Evolutionary conservation across 2,329 filamentous ascomycete genomes (phyloP).

Genomic region (Verticillium alfalfae): DNA sequence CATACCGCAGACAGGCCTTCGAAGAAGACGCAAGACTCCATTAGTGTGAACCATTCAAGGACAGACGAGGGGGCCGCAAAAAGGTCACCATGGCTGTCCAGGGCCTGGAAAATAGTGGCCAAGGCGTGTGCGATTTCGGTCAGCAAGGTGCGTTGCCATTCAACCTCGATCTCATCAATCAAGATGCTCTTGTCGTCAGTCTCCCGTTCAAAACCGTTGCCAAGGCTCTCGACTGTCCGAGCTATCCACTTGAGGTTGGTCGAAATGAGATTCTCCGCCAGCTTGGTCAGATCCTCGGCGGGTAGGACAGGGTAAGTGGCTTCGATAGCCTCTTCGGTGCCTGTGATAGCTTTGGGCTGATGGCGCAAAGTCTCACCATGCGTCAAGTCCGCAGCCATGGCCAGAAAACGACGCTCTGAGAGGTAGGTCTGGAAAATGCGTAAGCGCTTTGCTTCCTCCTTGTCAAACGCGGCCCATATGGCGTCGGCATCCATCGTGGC

Average conservation of each 20-base stretch:
- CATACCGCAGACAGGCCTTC: slow-evolving; percentile 53
- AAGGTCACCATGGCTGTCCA: slow-evolving; percentile 50
- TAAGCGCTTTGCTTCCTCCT: slow-evolving; percentile 53
- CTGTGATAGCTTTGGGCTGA: not conserved
- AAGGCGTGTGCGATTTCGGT: slow-evolving; percentile 70
- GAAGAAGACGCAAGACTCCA: slow-evolving; percentile 65
- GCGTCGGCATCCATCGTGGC: slow-evolving; percentile 47
- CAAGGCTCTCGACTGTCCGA: slow-evolving; percentile 42
- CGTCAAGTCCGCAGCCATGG: slow-evolving; percentile 56
- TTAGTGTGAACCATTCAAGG: slow-evolving; percentile 68
- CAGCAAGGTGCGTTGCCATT: slow-evolving; percentile 59
- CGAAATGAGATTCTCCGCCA: slow-evolving; percentile 38
- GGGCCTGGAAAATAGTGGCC: slow-evolving; percentile 65
- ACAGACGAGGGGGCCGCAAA: slow-evolving; percentile 56
- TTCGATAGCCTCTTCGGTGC: not conserved
- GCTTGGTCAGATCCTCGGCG: slow-evolving; percentile 12
- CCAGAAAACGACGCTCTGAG: slow-evolving; percentile 62
- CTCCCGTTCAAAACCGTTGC: slow-evolving; percentile 42
- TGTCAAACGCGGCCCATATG: slow-evolving; percentile 55
- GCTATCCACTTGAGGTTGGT: slow-evolving; percentile 42
- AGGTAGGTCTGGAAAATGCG: slow-evolving; percentile 70
- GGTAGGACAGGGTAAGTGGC: not conserved
- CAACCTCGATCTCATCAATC: slow-evolving; percentile 47
- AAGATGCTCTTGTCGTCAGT: slow-evolving; percentile 42
- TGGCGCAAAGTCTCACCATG: slow-evolving; percentile 18